Conservation (phyloP, 306 rosid genomes). For the Lathyrus oleraceus region DNA sequence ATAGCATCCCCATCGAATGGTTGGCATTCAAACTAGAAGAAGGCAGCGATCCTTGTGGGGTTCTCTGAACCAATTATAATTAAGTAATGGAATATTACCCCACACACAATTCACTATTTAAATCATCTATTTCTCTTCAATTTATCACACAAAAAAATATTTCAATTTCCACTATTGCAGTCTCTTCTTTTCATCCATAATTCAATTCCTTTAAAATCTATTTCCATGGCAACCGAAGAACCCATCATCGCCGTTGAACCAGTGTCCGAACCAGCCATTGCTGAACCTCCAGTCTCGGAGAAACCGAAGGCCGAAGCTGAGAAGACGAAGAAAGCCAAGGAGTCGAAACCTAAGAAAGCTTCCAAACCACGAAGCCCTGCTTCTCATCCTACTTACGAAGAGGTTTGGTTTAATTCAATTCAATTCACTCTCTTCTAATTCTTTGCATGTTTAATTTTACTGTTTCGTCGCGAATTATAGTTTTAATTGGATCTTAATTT, state of each 20-base stretch:
- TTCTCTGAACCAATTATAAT: conserved; percentile 53
- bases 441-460: no score
- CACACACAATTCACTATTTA: conserved; percentile 58
- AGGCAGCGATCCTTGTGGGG: conserved; percentile 31
- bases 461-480: not conserved
- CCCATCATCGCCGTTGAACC: conserved; percentile 41
- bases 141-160: conserved; percentile 48
- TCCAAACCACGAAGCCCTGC: no score
- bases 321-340: conserved; percentile 47
- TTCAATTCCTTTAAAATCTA: no score
- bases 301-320: conserved; percentile 36
- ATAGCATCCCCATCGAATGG: conserved; percentile 55
- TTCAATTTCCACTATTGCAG: not conserved
- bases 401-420: no score
- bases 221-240: conserved; percentile 40
- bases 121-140: conserved; percentile 43
- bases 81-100: conserved; percentile 40
- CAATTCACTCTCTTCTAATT: no score
- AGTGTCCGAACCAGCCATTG: conserved; percentile 6
- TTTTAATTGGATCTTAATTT: no score
- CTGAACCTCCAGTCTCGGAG: conserved; percentile 43
- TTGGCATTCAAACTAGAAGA: conserved; percentile 52
- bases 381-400: no score
- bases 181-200: no score
- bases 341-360: conserved; percentile 44